phyloP scores from a whole-genome alignment of 208 protist species.

The Crithidia mellificae region DNA sequence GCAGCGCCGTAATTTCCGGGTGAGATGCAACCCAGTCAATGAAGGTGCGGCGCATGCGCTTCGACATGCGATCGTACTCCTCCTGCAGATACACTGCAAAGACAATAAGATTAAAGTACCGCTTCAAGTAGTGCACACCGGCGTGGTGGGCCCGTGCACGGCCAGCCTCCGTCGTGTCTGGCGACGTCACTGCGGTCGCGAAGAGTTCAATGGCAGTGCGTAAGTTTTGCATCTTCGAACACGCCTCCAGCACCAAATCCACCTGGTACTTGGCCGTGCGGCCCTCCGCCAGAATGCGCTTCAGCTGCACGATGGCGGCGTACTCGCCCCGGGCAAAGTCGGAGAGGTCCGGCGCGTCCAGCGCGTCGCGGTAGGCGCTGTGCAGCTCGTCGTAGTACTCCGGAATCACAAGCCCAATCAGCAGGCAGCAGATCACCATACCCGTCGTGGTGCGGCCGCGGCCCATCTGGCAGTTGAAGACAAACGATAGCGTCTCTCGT shows the following conservation, averaged over 20 bases:
- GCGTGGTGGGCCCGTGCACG: constrained; percentile 82
- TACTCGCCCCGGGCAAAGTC: constrained; percentile 74
- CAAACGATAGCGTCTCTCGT: constrained; percentile 82
- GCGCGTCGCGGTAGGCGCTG: constrained; percentile 57
- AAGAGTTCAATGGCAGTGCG: constrained; percentile 85
- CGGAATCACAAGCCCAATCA: constrained; percentile 82
- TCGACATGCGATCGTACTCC: constrained; percentile 67
- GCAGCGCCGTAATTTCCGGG: constrained; percentile 70
- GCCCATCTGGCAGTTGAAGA: constrained; percentile 92
- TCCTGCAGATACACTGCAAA: constrained; percentile 88
- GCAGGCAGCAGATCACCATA: constrained; percentile 87
- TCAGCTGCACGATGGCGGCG: constrained; percentile 76
- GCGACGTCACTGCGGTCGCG: constrained; percentile 61
- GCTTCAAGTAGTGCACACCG: constrained; percentile 84
- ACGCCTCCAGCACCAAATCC: constrained; percentile 85
- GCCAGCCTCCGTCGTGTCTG: constrained; percentile 69
- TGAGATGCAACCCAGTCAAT: constrained; percentile 59
- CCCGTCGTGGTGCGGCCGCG: constrained; percentile 88
- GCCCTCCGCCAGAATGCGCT: constrained; percentile 74
- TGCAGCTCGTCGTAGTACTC: constrained; percentile 88
- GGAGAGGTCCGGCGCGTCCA: constrained; percentile 55
- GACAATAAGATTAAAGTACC: constrained; percentile 89
- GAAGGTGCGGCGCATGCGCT: constrained; percentile 63
- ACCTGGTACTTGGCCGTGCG: constrained; percentile 73
- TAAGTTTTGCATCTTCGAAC: constrained; percentile 87